These are phyloP conservation scores for Rhododendron kiyosumense DNA, from an alignment of 148 eudicot species.

Conservation along the genomic window DNA sequence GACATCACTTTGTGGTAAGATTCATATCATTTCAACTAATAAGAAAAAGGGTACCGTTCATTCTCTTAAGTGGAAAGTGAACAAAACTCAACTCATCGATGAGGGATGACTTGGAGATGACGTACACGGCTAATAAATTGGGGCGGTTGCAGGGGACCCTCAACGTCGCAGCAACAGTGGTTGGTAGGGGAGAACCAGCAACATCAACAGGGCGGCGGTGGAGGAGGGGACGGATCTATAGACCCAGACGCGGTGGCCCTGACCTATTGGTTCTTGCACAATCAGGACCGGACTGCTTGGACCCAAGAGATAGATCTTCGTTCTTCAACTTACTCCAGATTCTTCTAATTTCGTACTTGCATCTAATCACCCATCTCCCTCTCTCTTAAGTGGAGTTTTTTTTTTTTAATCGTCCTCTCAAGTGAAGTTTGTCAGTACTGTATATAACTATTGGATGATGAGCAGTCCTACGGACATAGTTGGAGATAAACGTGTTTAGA, in stretches of 20 bases:
- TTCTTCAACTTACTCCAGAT: constrained; percentile 14
- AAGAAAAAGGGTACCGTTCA: too few species aligned
- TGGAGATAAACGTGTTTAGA: neutral
- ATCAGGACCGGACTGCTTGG: constrained; percentile 70
- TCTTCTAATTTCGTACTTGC: neutral
- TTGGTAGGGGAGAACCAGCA: constrained; percentile 25
- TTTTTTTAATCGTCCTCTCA: neutral
- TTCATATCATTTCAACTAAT: too few species aligned
- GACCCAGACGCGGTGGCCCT: constrained; percentile 74
- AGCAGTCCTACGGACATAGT: neutral
- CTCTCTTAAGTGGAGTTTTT: neutral
- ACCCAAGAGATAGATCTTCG: constrained; percentile 88
- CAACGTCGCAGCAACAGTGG: constrained; percentile 14
- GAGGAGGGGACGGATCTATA: constrained; percentile 36
- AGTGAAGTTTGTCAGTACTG: neutral
- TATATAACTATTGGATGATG: neutral
- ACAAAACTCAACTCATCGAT: too few species aligned
- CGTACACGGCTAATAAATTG: too few species aligned
- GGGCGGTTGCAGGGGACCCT: constrained; percentile 28
- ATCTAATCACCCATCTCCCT: neutral
- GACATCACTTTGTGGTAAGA: too few species aligned
- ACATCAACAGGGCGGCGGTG: neutral
- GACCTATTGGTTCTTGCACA: constrained; percentile 78
- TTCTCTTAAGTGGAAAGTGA: too few species aligned
- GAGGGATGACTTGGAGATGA: neutral